Percentiles rank a stretch among this genome's conserved stretches.
These are phyloP conservation scores for Diaporthe sp. DNA, from an alignment of 2,329 filamentous ascomycete species.

Conservation along the genomic window DNA sequence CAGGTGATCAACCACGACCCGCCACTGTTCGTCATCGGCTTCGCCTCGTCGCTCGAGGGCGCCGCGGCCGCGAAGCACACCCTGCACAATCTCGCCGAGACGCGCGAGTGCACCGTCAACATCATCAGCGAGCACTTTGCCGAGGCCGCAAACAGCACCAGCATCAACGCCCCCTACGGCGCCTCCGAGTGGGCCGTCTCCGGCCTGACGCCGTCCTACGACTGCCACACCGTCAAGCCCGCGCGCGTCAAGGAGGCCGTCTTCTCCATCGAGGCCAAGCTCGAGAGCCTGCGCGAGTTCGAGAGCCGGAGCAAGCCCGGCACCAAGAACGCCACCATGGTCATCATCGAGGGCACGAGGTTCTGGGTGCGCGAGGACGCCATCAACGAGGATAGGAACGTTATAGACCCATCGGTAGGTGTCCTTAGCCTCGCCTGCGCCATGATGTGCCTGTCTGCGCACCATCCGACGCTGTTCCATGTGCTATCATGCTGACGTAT, in stretches of 20 bases:
- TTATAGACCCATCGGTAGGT: slow-evolving; percentile 77
- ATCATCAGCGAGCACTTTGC: slow-evolving; percentile 86
- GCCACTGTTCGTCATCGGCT: slow-evolving; percentile 76
- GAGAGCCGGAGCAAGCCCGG: slow-evolving; percentile 77
- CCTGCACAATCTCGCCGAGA: slow-evolving; percentile 76
- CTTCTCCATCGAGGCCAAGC: slow-evolving; percentile 83
- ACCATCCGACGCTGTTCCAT: background rate
- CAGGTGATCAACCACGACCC: slow-evolving; percentile 86
- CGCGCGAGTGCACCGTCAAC: slow-evolving; percentile 83
- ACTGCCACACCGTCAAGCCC: slow-evolving; percentile 72
- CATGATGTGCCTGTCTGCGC: slow-evolving; percentile 24
- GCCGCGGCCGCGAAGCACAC: slow-evolving; percentile 77
- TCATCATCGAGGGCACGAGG: slow-evolving; percentile 82
- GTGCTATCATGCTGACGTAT: background rate
- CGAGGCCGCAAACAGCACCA: slow-evolving; percentile 87
- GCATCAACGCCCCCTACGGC: slow-evolving; percentile 81
- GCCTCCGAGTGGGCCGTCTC: slow-evolving; percentile 82
- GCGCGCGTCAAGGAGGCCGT: slow-evolving; percentile 85
- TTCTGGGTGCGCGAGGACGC: slow-evolving; percentile 95
- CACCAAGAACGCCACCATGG: slow-evolving; percentile 79
- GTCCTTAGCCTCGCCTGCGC: background rate
- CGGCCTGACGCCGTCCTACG: slow-evolving; percentile 77
- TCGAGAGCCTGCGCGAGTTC: slow-evolving; percentile 81
- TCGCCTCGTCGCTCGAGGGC: slow-evolving; percentile 57
- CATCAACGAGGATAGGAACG: slow-evolving; percentile 78